phyloP scores from a whole-genome alignment of 2,329 filamentous ascomycete species.

The Rugonectria rugulosa region DNA sequence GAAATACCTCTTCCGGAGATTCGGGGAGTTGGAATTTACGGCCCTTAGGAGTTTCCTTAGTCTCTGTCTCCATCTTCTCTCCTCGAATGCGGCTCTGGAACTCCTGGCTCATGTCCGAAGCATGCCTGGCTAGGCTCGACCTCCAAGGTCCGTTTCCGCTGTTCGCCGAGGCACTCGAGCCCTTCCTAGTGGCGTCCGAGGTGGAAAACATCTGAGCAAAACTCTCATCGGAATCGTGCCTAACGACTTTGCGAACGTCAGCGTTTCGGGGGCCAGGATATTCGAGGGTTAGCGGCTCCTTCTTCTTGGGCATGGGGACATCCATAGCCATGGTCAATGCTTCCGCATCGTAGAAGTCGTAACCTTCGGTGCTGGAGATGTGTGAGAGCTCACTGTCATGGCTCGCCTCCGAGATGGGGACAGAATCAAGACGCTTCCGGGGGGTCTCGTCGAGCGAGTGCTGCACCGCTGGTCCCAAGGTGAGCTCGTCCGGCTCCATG shows the following conservation, averaged over 20 bases:
- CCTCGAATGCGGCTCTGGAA: conserved; percentile 57
- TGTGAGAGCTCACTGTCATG: conserved; percentile 57
- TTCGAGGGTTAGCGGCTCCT: conserved; percentile 46
- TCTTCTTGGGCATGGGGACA: conserved; percentile 54
- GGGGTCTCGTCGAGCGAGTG: conserved; percentile 45
- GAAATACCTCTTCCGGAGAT: conserved; percentile 50
- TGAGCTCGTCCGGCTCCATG: conserved; percentile 59
- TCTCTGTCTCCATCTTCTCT: conserved; percentile 42
- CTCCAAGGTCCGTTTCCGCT: conserved; percentile 30
- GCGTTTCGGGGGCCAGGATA: conserved; percentile 41
- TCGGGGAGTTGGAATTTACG: conserved; percentile 30
- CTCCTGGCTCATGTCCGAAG: conserved; percentile 45
- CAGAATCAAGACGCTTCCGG: conserved; percentile 58
- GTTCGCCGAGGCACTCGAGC: conserved; percentile 21
- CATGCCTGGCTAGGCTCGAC: conserved; percentile 40
- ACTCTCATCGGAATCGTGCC: conserved; percentile 67
- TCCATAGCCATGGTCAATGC: conserved; percentile 60
- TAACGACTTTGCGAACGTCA: conserved; percentile 36
- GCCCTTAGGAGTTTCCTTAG: conserved; percentile 13
- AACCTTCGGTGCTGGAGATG: conserved; percentile 65
- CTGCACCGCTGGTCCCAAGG: conserved; percentile 57
- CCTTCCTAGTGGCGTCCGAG: conserved; percentile 54
- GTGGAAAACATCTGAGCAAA: conserved; percentile 66
- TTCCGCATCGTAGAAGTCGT: conserved; percentile 72
- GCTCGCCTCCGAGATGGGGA: conserved; percentile 59